These are phyloP conservation scores for Trichoderma sp. DNA, from an alignment of 2,329 filamentous ascomycete species.

Conservation along the genomic window DNA sequence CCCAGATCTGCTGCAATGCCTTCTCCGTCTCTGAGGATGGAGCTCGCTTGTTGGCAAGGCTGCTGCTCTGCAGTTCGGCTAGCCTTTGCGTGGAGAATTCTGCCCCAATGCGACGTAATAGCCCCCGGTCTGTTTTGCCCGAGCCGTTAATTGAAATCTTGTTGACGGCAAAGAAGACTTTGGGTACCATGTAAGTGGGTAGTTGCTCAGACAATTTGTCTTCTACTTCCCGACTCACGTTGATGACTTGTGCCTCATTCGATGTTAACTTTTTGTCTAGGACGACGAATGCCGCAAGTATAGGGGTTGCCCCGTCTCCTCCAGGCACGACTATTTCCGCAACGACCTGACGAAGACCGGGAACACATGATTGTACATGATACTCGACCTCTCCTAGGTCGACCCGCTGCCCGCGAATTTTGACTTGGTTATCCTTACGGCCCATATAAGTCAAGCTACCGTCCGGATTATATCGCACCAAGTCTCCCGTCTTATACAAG, in stretches of 20 bases:
- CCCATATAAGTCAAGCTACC: slow-evolving; percentile 47
- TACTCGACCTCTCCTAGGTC: slow-evolving; percentile 42
- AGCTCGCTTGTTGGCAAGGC: neutral
- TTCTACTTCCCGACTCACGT: too few relatives aligned
- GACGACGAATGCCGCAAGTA: neutral
- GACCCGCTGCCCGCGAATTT: slow-evolving; percentile 58
- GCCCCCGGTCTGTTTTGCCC: slow-evolving; percentile 1
- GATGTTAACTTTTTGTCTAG: neutral
- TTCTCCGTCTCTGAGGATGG: slow-evolving; percentile 18
- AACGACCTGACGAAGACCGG: neutral
- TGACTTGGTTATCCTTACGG: slow-evolving; percentile 58
- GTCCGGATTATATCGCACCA: slow-evolving; percentile 44
- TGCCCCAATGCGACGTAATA: neutral
- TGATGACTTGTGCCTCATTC: neutral
- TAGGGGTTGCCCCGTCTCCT: neutral
- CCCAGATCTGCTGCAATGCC: slow-evolving; percentile 38
- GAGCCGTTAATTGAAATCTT: slow-evolving; percentile 35
- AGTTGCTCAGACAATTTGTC: neutral
- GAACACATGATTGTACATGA: neutral
- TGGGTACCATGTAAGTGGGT: slow-evolving; percentile 44
- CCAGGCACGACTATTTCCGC: neutral
- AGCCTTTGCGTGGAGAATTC: neutral
- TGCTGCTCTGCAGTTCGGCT: neutral
- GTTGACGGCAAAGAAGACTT: slow-evolving; percentile 40
- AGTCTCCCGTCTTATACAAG: slow-evolving; percentile 51